Conservation (phyloP, 352 stramenopile genomes). For the Phytophthora uliginosa region DNA sequence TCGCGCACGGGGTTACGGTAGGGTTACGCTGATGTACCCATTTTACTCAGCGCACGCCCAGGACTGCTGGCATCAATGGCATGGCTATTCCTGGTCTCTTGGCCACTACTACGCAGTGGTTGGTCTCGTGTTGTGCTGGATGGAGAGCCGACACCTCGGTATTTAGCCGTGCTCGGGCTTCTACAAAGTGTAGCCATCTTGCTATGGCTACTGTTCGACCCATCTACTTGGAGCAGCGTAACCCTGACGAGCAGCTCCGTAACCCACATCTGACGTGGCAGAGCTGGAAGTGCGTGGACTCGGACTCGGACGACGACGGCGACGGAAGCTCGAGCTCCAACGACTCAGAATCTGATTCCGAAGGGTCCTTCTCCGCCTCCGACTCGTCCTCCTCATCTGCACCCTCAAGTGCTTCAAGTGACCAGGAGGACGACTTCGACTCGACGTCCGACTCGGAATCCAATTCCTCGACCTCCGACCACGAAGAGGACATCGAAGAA, state of each 20-base stretch:
- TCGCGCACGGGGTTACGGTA: slow-evolving; percentile 23
- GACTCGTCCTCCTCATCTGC: slow-evolving; percentile 11
- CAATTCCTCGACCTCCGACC: slow-evolving; percentile 5
- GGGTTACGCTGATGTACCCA: slow-evolving; percentile 3
- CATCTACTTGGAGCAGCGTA: slow-evolving; percentile 22
- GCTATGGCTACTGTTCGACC: slow-evolving; percentile 26
- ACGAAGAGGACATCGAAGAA: slow-evolving; percentile 17
- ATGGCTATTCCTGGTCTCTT: slow-evolving; percentile 23
- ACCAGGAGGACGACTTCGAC: slow-evolving; percentile 24
- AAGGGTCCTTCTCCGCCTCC: slow-evolving; percentile 9
- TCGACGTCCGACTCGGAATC: slow-evolving; percentile 20
- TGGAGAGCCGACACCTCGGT: not conserved
- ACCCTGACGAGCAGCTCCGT: slow-evolving; percentile 21
- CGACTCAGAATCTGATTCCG: slow-evolving; percentile 19
- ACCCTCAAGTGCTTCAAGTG: slow-evolving; percentile 18
- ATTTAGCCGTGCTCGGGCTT: not conserved
- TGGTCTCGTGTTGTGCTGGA: not conserved
- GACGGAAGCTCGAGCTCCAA: slow-evolving; percentile 6
- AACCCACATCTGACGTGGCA: slow-evolving; percentile 27
- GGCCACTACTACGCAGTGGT: not conserved
- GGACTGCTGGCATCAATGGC: not conserved
- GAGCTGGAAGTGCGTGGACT: not conserved
- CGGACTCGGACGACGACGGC: slow-evolving; percentile 14
- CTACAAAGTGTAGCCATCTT: slow-evolving; percentile 21
- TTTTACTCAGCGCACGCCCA: not conserved